These are phyloP conservation scores for Aspergillus pseudonomiae DNA, from an alignment of 2,329 filamentous ascomycete genomes.

Conservation along the genomic window DNA sequence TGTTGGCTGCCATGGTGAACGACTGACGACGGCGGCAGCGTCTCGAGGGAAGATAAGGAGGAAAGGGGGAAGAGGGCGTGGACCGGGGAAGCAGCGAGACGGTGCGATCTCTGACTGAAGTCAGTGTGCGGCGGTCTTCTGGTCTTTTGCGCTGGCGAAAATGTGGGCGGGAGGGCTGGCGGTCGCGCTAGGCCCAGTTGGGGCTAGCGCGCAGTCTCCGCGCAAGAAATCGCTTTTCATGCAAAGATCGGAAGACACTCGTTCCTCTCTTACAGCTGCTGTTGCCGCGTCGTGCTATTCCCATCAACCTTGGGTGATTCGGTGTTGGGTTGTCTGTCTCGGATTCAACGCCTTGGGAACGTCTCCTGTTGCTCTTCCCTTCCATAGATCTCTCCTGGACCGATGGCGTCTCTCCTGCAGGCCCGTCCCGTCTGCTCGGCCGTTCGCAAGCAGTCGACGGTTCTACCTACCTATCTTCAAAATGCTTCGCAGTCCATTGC, in stretches of 20 bases:
- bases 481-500: slow-evolving; percentile 30
- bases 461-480: slow-evolving; percentile 31
- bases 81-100: slow-evolving; percentile 5
- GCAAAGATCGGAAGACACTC: slow-evolving; percentile 9
- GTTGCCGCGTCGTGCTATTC: neutral
- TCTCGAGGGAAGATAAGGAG: slow-evolving; percentile 22
- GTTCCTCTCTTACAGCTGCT: slow-evolving; percentile 4
- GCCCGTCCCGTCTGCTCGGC: slow-evolving; percentile 36
- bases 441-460: slow-evolving; percentile 39
- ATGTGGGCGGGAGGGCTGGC: slow-evolving; percentile 36
- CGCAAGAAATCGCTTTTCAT: slow-evolving; percentile 27
- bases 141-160: slow-evolving; percentile 32
- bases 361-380: slow-evolving; percentile 1
- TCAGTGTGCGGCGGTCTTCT: slow-evolving; percentile 28
- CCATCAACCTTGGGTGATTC: slow-evolving; percentile 5
- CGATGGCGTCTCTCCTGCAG: slow-evolving; percentile 36
- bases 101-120: slow-evolving; percentile 6
- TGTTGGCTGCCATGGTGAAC: slow-evolving; percentile 56
- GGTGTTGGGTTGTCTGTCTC: slow-evolving; percentile 6
- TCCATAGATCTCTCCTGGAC: slow-evolving; percentile 17
- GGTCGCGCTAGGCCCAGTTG: slow-evolving; percentile 33
- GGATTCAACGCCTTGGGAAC: neutral
- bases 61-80: slow-evolving; percentile 20
- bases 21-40: slow-evolving; percentile 10
- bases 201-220: slow-evolving; percentile 29